A percentile compares a stretch with the other conserved stretches of the same genome.
phyloP scores from a whole-genome alignment of 805 yeast genomes.

The Saccharomycopsis capsularis region DNA sequence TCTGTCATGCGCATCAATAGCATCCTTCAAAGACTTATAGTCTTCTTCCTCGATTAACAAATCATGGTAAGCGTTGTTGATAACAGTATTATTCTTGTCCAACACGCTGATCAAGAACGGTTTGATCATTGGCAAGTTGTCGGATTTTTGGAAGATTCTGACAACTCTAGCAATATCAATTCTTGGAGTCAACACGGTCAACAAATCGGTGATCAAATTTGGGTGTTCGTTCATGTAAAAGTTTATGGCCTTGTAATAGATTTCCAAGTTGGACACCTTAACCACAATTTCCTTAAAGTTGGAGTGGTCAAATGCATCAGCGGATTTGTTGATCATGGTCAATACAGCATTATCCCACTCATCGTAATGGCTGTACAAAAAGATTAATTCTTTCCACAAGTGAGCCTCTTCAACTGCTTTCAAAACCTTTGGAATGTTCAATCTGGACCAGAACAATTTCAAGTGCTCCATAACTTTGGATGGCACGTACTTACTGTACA shows the following conservation, averaged over 20 bases:
- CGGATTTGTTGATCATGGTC: slow-evolving; percentile 91
- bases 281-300: slow-evolving; percentile 92
- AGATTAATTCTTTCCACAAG: slow-evolving; percentile 92
- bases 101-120: slow-evolving; percentile 90
- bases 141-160: slow-evolving; percentile 88
- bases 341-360: slow-evolving; percentile 99
- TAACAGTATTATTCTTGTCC: slow-evolving; percentile 83
- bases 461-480: slow-evolving; percentile 91
- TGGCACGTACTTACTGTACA: slow-evolving; percentile 87
- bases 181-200: slow-evolving; percentile 79
- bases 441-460: slow-evolving; percentile 96
- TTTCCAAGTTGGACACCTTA: slow-evolving; percentile 92
- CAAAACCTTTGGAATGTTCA: slow-evolving; percentile 95
- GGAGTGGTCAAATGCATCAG: slow-evolving; percentile 86
- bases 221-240: slow-evolving; percentile 93
- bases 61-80: slow-evolving; percentile 93
- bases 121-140: slow-evolving; percentile 91
- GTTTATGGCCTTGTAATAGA: slow-evolving; percentile 94
- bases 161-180: slow-evolving; percentile 93
- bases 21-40: slow-evolving; percentile 78
- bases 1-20: slow-evolving; percentile 84
- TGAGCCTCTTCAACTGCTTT: slow-evolving; percentile 91
- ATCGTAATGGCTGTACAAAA: slow-evolving; percentile 95
- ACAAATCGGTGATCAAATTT: slow-evolving; percentile 76
- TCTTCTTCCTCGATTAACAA: slow-evolving; percentile 94